Conservation (phyloP, 208 protist genomes). For the Leishmania braziliensis region DNA sequence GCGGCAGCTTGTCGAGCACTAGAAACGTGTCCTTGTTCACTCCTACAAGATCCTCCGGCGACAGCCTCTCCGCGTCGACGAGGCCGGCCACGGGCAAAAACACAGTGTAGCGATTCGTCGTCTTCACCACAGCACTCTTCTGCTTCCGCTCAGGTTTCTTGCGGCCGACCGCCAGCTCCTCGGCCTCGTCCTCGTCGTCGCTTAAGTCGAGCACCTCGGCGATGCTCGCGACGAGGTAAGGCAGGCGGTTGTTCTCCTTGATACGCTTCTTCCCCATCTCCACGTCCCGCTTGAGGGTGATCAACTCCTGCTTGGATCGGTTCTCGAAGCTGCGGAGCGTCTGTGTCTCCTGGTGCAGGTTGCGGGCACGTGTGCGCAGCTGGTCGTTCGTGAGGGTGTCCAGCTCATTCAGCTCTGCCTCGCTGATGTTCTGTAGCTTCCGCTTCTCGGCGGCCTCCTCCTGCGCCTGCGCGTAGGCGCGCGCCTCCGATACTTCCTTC, state of each 20-base stretch:
- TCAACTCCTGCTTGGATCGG: slow-evolving; percentile 56
- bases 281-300: slow-evolving; percentile 59
- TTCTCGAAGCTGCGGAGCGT: slow-evolving; percentile 63
- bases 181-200: slow-evolving; percentile 75
- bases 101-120: slow-evolving; percentile 98
- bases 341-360: slow-evolving; percentile 76
- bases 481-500: slow-evolving; percentile 30
- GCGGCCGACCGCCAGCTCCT: slow-evolving; percentile 73
- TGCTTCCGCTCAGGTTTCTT: slow-evolving; percentile 70
- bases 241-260: slow-evolving; percentile 84
- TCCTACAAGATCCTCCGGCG: slow-evolving; percentile 99
- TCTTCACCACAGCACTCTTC: slow-evolving; percentile 99
- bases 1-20: slow-evolving; percentile 99
- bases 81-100: slow-evolving; percentile 99
- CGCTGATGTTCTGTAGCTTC: slow-evolving; percentile 39
- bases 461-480: slow-evolving; percentile 28
- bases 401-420: slow-evolving; percentile 69
- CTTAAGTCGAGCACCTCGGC: slow-evolving; percentile 85
- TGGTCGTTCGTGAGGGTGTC: slow-evolving; percentile 80
- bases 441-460: slow-evolving; percentile 30
- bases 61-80: slow-evolving; percentile 96
- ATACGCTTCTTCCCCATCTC: slow-evolving; percentile 72
- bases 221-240: slow-evolving; percentile 88
- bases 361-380: slow-evolving; percentile 50
- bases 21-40: slow-evolving; percentile 99